Evolutionary conservation across 352 stramenopile species (phyloP).

Genomic region (Phytopythium montanum): DNA sequence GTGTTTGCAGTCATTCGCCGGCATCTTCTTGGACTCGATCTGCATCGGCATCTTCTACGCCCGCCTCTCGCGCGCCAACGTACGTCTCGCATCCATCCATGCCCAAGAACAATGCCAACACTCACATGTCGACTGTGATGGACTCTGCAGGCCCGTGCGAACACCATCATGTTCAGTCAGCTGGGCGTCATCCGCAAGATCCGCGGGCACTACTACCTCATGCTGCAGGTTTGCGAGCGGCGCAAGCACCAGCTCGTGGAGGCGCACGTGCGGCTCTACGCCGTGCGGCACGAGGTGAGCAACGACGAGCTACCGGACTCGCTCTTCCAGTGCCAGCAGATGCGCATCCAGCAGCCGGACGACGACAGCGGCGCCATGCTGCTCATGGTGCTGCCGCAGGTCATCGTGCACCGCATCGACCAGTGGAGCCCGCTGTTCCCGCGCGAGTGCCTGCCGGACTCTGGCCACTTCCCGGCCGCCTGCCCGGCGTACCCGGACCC

Average conservation of each 20-base stretch:
- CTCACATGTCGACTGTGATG: background rate
- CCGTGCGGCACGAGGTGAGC: conserved; percentile 65
- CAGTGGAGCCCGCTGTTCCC: conserved; percentile 82
- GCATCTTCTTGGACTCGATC: conserved; percentile 85
- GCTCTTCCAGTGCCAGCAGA: conserved; percentile 80
- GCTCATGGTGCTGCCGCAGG: conserved; percentile 78
- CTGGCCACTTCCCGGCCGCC: conserved; percentile 45
- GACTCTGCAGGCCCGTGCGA: conserved; percentile 57
- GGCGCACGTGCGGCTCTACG: conserved; percentile 79
- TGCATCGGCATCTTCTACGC: conserved; percentile 88
- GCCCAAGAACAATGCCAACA: background rate
- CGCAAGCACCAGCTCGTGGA: conserved; percentile 88
- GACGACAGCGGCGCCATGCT: conserved; percentile 79
- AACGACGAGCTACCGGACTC: conserved; percentile 44
- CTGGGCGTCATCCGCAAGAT: conserved; percentile 87
- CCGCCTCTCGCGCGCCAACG: conserved; percentile 74
- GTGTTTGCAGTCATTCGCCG: conserved; percentile 61
- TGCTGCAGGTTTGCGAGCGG: conserved; percentile 89
- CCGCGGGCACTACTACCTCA: conserved; percentile 88
- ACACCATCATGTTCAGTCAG: conserved; percentile 87
- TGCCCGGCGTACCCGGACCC: conserved; percentile 66
- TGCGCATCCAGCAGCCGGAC: conserved; percentile 88
- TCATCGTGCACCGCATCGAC: conserved; percentile 84
- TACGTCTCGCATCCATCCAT: conserved; percentile 18
- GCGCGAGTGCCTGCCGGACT: conserved; percentile 58